Conservation (phyloP, 768 basidiomycete genomes). For the Phanerochaete sordida region DNA sequence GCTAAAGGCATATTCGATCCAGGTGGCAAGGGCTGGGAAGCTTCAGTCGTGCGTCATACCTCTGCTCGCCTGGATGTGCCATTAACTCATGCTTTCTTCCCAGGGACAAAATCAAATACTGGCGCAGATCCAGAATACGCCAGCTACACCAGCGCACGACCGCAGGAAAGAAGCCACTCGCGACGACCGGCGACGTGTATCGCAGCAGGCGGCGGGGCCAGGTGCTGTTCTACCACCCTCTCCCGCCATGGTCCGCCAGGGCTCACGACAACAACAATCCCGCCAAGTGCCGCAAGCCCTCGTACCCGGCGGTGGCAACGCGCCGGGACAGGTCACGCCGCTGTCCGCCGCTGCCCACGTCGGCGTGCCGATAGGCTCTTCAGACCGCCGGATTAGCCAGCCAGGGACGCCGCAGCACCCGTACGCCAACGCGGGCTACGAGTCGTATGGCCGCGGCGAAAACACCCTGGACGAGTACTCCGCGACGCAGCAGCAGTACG, state of each 20-base stretch:
- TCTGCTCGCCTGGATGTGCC: neutral
- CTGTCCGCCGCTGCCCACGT: conserved; percentile 73
- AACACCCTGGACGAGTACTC: conserved; percentile 51
- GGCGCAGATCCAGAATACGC: conserved; percentile 58
- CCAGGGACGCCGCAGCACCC: conserved; percentile 55
- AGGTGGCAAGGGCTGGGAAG: conserved; percentile 96
- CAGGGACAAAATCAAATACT: conserved; percentile 65
- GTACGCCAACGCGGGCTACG: conserved; percentile 67
- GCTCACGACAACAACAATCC: conserved; percentile 63
- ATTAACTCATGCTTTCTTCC: neutral
- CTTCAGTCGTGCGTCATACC: conserved; percentile 54
- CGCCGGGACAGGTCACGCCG: conserved; percentile 61
- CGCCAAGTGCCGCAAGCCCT: conserved; percentile 55
- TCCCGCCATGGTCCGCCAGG: conserved; percentile 73
- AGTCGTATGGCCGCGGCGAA: conserved; percentile 39
- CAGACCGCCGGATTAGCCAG: conserved; percentile 42
- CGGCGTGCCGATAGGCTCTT: conserved; percentile 61
- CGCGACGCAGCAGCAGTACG: conserved; percentile 54
- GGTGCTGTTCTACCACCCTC: conserved; percentile 61
- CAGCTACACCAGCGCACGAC: conserved; percentile 44
- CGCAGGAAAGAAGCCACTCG: conserved; percentile 56
- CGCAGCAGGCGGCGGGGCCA: conserved; percentile 46
- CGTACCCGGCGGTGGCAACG: conserved; percentile 45
- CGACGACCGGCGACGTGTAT: conserved; percentile 67
- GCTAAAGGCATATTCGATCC: conserved; percentile 7